phyloP scores from a whole-genome alignment of 2,329 filamentous ascomycete species.

The Clonostachys rosea region DNA sequence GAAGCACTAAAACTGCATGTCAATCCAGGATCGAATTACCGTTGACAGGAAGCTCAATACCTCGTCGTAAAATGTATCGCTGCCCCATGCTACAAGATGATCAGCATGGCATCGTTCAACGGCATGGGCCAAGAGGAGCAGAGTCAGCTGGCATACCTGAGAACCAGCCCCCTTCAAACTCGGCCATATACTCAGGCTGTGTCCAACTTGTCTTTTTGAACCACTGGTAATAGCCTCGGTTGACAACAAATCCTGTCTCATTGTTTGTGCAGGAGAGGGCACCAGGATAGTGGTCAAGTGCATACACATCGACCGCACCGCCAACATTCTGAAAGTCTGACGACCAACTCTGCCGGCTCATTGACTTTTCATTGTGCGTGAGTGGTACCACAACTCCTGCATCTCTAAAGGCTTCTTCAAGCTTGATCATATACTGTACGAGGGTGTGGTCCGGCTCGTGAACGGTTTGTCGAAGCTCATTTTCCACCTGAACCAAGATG shows the following conservation, averaged over 20 bases:
- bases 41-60: no score
- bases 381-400: conserved; percentile 55
- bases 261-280: conserved; percentile 43
- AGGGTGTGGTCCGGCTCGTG: conserved; percentile 35
- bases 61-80: no score
- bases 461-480: conserved; percentile 42
- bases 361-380: conserved; percentile 55
- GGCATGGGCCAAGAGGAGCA: no score
- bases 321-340: conserved; percentile 39
- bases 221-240: no score
- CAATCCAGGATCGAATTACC: no score
- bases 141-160: no score
- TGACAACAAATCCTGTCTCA: no score
- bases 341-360: conserved; percentile 16
- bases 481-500: conserved; percentile 38
- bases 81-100: no score
- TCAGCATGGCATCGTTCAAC: no score
- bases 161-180: conserved; percentile 1
- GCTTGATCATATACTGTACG: conserved; percentile 51
- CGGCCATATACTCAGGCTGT: conserved; percentile 2
- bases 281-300: conserved; percentile 46
- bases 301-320: conserved; percentile 50
- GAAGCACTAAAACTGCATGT: no score
- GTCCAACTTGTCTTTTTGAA: no score
- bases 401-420: conserved; percentile 46